A percentile compares a stretch with the other conserved stretches of the same genome.
These are phyloP conservation scores for Rhodotorula taiwanensis DNA, from an alignment of 768 basidiomycete species.

Conservation along the genomic window DNA sequence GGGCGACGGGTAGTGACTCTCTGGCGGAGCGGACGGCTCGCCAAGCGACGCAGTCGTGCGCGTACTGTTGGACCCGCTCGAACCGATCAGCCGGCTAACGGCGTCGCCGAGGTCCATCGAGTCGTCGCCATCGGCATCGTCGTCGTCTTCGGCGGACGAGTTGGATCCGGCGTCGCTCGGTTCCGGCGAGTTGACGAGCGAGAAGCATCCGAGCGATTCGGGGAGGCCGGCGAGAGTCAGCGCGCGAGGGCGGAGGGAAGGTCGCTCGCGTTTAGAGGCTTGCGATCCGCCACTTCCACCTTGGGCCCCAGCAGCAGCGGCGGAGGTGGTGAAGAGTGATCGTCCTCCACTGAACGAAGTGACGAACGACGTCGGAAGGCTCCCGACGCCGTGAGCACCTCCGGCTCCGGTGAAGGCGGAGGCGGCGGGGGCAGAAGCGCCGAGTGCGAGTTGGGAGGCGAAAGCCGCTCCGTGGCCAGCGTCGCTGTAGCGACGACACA, in stretches of 20 bases:
- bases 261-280: background rate
- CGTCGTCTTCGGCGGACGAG: background rate
- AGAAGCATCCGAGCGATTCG: conserved; percentile 32
- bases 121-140: background rate
- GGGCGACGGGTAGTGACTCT: conserved; percentile 34
- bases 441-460: conserved; percentile 10
- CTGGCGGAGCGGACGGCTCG: conserved; percentile 2
- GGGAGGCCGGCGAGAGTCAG: conserved; percentile 30
- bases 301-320: background rate
- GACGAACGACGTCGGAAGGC: no score
- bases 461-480: conserved; percentile 23
- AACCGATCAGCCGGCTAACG: no score
- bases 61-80: background rate
- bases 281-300: background rate
- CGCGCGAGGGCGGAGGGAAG: conserved; percentile 18
- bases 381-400: background rate
- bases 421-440: background rate
- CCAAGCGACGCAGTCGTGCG: conserved; percentile 5
- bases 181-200: conserved; percentile 28
- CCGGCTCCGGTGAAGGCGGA: conserved; percentile 9
- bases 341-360: background rate
- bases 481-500: conserved; percentile 28
- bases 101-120: background rate
- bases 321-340: background rate
- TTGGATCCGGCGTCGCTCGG: conserved; percentile 7